phyloP scores from a whole-genome alignment of 2,329 filamentous ascomycete genomes.

The Stenocarpella maydis region DNA sequence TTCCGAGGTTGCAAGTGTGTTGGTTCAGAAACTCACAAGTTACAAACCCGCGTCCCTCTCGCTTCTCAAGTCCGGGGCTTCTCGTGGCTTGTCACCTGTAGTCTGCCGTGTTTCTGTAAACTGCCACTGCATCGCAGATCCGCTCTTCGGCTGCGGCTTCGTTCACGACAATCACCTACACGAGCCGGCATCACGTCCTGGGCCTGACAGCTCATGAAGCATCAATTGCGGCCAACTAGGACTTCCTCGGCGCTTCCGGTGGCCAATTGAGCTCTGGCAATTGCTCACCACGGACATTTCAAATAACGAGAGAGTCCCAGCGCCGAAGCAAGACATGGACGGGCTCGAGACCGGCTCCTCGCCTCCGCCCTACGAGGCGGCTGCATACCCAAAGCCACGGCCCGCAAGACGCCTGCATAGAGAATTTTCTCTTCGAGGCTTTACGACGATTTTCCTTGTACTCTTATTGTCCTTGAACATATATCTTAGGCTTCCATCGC shows the following conservation, averaged over 20 bases:
- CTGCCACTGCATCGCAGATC: not conserved
- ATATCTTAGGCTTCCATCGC: conserved; percentile 9
- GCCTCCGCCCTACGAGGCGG: conserved; percentile 31
- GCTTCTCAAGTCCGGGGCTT: not conserved
- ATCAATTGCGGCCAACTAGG: not conserved
- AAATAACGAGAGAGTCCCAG: not conserved
- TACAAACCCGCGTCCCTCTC: not conserved
- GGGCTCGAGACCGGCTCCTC: conserved; percentile 19
- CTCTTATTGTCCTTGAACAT: conserved; percentile 3
- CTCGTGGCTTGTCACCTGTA: not conserved
- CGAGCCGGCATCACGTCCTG: not conserved
- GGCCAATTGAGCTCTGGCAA: not conserved
- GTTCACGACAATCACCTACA: not conserved
- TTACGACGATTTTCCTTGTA: not conserved
- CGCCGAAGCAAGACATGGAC: not conserved
- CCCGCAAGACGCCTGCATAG: conserved; percentile 6
- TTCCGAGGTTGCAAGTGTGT: not conserved
- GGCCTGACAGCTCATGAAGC: not conserved
- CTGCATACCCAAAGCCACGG: conserved; percentile 30
- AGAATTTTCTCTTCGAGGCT: conserved; percentile 5
- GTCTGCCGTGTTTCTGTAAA: not conserved
- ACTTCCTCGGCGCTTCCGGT: too few species aligned
- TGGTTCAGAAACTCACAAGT: not conserved
- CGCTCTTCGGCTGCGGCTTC: not conserved
- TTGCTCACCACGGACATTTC: not conserved